Percentiles rank a stretch among this genome's conserved stretches.
Evolutionary conservation across 2,329 filamentous ascomycete genomes (phyloP).

Genomic region (Colletotrichum tabaci): DNA sequence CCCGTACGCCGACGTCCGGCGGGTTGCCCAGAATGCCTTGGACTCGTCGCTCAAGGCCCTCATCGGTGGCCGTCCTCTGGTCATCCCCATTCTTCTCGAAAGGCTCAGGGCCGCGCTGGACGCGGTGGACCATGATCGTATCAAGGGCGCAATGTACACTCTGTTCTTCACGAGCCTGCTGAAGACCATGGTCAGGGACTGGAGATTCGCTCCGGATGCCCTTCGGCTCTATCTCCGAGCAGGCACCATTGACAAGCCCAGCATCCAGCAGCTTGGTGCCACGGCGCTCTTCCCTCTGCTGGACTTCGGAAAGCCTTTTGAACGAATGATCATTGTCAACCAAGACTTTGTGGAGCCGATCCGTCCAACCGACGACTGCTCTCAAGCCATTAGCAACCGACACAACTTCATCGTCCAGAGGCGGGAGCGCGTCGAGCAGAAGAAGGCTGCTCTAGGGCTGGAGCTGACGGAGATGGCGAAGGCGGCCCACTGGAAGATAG

Average conservation of each 20-base stretch:
- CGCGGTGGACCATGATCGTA: conserved; percentile 86
- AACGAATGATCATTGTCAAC: conserved; percentile 88
- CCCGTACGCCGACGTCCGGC: conserved; percentile 94
- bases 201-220: conserved; percentile 93
- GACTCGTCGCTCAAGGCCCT: conserved; percentile 95
- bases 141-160: conserved; percentile 95
- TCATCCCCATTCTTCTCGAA: conserved; percentile 89
- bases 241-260: conserved; percentile 91
- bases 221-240: conserved; percentile 93
- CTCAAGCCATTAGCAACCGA: conserved; percentile 73
- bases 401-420: conserved; percentile 83
- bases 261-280: conserved; percentile 89
- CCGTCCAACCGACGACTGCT: conserved; percentile 76
- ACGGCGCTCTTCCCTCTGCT: conserved; percentile 88
- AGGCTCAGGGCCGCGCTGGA: conserved; percentile 85
- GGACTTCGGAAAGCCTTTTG: conserved; percentile 91
- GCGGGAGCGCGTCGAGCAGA: conserved; percentile 82
- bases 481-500: conserved; percentile 96
- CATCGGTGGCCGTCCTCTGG: conserved; percentile 87
- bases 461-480: conserved; percentile 85
- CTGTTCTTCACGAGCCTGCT: conserved; percentile 89
- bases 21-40: conserved; percentile 90
- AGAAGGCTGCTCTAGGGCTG: conserved; percentile 84
- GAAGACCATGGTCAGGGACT: conserved; percentile 90
- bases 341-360: conserved; percentile 79